Evolutionary conservation across 305 asterid species (phyloP), one percentile per base, ranked within the genome.

Genomic region (Solanum hybrid): DNA sequence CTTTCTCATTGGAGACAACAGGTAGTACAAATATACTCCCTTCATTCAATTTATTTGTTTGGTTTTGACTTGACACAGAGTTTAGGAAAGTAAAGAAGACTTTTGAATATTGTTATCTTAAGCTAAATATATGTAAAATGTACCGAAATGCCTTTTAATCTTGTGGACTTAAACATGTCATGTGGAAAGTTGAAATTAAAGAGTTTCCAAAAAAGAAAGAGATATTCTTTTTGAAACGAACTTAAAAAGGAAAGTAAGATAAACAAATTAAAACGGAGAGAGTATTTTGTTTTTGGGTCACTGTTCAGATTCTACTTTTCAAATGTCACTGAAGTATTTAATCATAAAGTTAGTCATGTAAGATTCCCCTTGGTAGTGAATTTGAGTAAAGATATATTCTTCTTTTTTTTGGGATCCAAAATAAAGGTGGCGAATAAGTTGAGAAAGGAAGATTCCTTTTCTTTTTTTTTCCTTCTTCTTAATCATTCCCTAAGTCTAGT

Each of bases 1-100:
- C 92, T 97, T 89, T 90, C 96, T 71, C 95, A 94, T 64, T 97
- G 99, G 99, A 93, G 94, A 37, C 92, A 77, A 51, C 94, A 92
- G 98, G 99, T 79, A 24, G 31, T 20, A 35, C 51, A 78, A 35
- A 22, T 35, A 20, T 78, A 32, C 32, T 69, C 76, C 17, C 16
- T 69, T 26, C 32, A 69, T 69, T 69, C 31, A 69, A 11, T 69
- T 69, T 10, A 69, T 69, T 24, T 69, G 16, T 69, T 12, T 69
- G 31, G 76, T 69, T 69, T 69, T 69, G 16, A 10, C 17, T 69
- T 69, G 31, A 26, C 29, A 69, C 7, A 7, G 7, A 69, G 31
- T 10, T 10, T 5, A 69, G 10, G 76, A 69, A 24, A 69, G 32
- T 69, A 69, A 69, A 24, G 7, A 69, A 69, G 16, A 24, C 16